These are phyloP conservation scores for Phytophthora pluvialis DNA, from an alignment of 352 stramenopile genomes.

Conservation along the genomic window DNA sequence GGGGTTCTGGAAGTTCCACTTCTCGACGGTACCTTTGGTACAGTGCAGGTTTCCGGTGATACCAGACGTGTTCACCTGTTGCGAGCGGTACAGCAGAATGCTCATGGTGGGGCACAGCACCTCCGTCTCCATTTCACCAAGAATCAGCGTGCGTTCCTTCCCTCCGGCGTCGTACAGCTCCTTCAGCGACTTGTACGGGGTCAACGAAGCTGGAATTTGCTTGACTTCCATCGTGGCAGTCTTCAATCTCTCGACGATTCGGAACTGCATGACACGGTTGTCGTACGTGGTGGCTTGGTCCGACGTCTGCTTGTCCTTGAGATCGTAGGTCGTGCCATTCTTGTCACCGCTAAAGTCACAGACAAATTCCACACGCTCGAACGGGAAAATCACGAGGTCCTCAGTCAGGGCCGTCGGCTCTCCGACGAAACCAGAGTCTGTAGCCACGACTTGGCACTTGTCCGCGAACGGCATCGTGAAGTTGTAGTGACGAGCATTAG, in stretches of 20 bases:
- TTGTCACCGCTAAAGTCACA: constrained; percentile 56
- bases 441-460: constrained; percentile 67
- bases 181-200: constrained; percentile 62
- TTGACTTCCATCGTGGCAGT: constrained; percentile 39
- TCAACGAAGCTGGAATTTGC: constrained; percentile 44
- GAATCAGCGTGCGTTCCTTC: constrained; percentile 59
- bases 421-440: constrained; percentile 65
- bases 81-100: constrained; percentile 48
- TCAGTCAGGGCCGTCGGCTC: constrained; percentile 25
- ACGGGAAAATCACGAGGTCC: constrained; percentile 48
- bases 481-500: constrained; percentile 83
- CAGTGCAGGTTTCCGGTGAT: constrained; percentile 55
- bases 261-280: constrained; percentile 50
- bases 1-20: constrained; percentile 84
- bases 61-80: constrained; percentile 61
- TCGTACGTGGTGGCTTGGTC: constrained; percentile 57
- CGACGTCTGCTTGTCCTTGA: constrained; percentile 51
- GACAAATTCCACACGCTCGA: constrained; percentile 60
- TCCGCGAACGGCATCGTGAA: constrained; percentile 67
- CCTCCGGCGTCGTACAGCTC: constrained; percentile 54
- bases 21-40: constrained; percentile 78
- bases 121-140: constrained; percentile 64
- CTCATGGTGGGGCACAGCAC: constrained; percentile 55
- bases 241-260: constrained; percentile 43
- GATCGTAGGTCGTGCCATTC: constrained; percentile 56